phyloP scores from a whole-genome alignment of 768 basidiomycete genomes.

The Grammothele lineata region DNA sequence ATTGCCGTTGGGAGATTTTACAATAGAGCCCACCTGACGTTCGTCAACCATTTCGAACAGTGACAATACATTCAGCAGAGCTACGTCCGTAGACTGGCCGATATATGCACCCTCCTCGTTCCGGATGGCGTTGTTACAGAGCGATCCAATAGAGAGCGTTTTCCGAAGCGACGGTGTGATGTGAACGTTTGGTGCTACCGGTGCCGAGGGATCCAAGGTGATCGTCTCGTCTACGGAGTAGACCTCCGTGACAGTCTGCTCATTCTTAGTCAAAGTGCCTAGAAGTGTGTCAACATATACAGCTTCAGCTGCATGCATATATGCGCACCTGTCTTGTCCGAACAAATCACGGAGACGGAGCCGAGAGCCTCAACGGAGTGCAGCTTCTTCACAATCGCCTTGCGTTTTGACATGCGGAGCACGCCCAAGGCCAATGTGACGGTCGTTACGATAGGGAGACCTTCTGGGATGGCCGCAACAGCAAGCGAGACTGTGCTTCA shows the following conservation, averaged over 20 bases:
- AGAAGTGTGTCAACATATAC: background rate
- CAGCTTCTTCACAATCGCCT: constrained; percentile 95
- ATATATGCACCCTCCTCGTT: constrained; percentile 71
- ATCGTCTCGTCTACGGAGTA: constrained; percentile 85
- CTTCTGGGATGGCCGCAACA: constrained; percentile 98
- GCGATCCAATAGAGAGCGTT: constrained; percentile 73
- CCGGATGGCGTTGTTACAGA: constrained; percentile 83
- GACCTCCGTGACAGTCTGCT: constrained; percentile 88
- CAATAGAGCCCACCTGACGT: constrained; percentile 66
- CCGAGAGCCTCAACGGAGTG: constrained; percentile 94
- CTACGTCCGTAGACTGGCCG: constrained; percentile 93
- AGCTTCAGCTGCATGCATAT: no score
- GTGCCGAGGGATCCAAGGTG: constrained; percentile 53
- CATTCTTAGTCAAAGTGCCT: constrained; percentile 93
- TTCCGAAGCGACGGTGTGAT: constrained; percentile 68
- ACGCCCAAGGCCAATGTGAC: constrained; percentile 96
- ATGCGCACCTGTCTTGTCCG: constrained; percentile 93
- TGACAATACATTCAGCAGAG: constrained; percentile 75
- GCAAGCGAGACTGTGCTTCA: constrained; percentile 79
- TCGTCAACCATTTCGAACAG: constrained; percentile 66
- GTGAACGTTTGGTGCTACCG: constrained; percentile 29
- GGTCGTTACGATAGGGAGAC: constrained; percentile 93
- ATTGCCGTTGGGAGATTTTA: no score
- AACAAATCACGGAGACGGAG: constrained; percentile 95
- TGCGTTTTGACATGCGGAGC: constrained; percentile 87